Evolutionary conservation across 2,329 filamentous ascomycete genomes (phyloP).

Genomic region (Nothophoma quercina): DNA sequence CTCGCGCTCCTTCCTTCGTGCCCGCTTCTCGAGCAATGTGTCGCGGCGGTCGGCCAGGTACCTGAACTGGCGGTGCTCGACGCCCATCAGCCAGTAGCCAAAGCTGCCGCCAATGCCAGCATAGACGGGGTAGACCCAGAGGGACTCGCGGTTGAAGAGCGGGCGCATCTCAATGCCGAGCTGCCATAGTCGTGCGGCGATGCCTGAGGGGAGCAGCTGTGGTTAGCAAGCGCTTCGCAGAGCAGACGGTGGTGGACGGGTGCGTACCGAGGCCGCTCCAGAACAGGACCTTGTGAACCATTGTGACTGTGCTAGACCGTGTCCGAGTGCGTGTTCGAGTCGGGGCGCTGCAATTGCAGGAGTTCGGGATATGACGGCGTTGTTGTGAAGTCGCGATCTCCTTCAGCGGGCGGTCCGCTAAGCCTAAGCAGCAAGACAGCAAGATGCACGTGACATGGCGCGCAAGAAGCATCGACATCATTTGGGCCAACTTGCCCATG

Average conservation of each 20-base stretch:
- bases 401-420: too few relatives aligned
- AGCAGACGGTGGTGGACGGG: constrained; percentile 23
- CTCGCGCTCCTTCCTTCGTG: constrained; percentile 74
- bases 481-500: background rate
- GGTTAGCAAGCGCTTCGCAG: constrained; percentile 32
- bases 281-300: constrained; percentile 72
- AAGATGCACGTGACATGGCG: constrained; percentile 21
- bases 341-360: constrained; percentile 25
- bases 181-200: constrained; percentile 93
- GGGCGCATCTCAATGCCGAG: constrained; percentile 98
- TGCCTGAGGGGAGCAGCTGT: constrained; percentile 63
- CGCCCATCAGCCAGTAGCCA: constrained; percentile 94
- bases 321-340: constrained; percentile 7
- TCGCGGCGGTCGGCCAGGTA: constrained; percentile 81
- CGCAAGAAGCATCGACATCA: constrained; percentile 1
- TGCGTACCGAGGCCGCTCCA: constrained; percentile 89
- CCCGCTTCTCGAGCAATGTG: constrained; percentile 85
- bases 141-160: constrained; percentile 81
- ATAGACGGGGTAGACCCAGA: constrained; percentile 94
- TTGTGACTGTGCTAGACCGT: constrained; percentile 36
- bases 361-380: constrained; percentile 19
- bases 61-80: constrained; percentile 81
- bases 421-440: constrained; percentile 26
- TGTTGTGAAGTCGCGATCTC: constrained; percentile 29
- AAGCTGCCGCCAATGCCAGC: constrained; percentile 86